These are phyloP conservation scores for Rhizophlyctis rosea DNA, from an alignment of 192 early-diverging fungal genomes.

Conservation along the genomic window DNA sequence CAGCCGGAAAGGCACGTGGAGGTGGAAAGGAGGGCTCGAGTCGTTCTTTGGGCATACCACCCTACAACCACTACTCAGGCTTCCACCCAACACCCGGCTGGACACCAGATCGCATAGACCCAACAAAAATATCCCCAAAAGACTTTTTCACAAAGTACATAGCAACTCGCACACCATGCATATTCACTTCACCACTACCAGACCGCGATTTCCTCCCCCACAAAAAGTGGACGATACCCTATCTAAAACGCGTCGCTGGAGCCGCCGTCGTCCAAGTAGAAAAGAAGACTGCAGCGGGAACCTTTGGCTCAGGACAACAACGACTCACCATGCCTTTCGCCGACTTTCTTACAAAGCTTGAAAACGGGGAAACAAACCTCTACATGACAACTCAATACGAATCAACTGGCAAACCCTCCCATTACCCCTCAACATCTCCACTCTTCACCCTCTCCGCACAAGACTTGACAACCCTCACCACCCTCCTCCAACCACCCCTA, in stretches of 20 bases:
- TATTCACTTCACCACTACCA: slow-evolving; percentile 23
- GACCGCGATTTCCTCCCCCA: slow-evolving; percentile 6
- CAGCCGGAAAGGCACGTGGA: too few species aligned
- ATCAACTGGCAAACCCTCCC: background rate
- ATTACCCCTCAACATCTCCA: slow-evolving; percentile 21
- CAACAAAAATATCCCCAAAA: slow-evolving; percentile 22
- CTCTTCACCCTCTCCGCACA: slow-evolving; percentile 17
- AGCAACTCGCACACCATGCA: slow-evolving; percentile 43
- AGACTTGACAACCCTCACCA: too few species aligned
- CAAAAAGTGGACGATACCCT: slow-evolving; percentile 4
- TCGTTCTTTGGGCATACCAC: too few species aligned
- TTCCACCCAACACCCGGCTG: slow-evolving; percentile 42
- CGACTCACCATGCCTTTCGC: slow-evolving; percentile 30
- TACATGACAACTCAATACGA: slow-evolving; percentile 50
- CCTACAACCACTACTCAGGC: slow-evolving; percentile 43
- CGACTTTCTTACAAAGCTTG: slow-evolving; percentile 28
- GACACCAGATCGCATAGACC: slow-evolving; percentile 26
- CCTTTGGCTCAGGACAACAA: slow-evolving; percentile 29
- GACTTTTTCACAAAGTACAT: slow-evolving; percentile 42
- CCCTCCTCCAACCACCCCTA: slow-evolving; percentile 25
- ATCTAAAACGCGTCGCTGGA: slow-evolving; percentile 30
- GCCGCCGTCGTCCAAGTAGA: slow-evolving; percentile 37
- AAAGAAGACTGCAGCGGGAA: slow-evolving; percentile 19
- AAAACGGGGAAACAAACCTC: slow-evolving; percentile 18
- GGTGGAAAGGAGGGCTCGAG: too few species aligned